These are phyloP conservation scores for Pseudomonodictys pantanalensis DNA, from an alignment of 495 filamentous ascomycete genomes.

Conservation along the genomic window DNA sequence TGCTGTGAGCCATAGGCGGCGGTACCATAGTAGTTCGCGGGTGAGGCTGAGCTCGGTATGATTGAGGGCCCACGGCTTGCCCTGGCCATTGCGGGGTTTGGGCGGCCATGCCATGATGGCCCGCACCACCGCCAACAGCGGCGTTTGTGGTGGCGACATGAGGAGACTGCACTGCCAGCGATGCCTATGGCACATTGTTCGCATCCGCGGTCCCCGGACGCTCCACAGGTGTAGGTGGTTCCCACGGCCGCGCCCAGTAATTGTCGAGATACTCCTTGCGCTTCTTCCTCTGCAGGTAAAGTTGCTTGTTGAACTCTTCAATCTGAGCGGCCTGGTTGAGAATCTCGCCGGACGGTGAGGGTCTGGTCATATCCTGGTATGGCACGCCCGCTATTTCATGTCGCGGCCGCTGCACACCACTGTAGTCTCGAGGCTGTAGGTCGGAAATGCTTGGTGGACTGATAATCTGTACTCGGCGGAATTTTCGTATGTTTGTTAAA, in stretches of 20 bases:
- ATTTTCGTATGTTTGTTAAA: too few species aligned
- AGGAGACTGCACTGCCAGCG: conserved; percentile 34
- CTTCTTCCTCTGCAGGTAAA: conserved; percentile 70
- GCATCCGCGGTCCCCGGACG: conserved; percentile 23
- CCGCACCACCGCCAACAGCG: conserved; percentile 32
- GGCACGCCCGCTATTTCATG: conserved; percentile 87
- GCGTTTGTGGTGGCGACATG: conserved; percentile 49
- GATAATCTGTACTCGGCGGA: too few species aligned
- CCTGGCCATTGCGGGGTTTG: conserved; percentile 38
- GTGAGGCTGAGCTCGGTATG: conserved; percentile 47
- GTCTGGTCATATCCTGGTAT: conserved; percentile 82
- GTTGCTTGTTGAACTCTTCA: conserved; percentile 81
- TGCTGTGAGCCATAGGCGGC: conserved; percentile 52
- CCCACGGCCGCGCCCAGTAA: conserved; percentile 74
- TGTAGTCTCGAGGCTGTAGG: conserved; percentile 74
- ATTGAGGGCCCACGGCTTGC: conserved; percentile 56
- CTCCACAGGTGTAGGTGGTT: conserved; percentile 38
- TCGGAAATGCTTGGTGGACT: conserved; percentile 76
- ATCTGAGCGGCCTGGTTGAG: conserved; percentile 83
- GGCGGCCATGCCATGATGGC: conserved; percentile 23
- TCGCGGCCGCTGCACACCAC: conserved; percentile 75
- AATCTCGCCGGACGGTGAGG: conserved; percentile 75
- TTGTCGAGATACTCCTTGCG: conserved; percentile 73
- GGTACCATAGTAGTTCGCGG: conserved; percentile 53
- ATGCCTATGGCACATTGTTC: conserved; percentile 18